Evolutionary conservation across 2,329 filamentous ascomycete genomes (phyloP), one percentile per base, ranked within the genome.

Genomic region (Chaetomiaceae sp.): DNA sequence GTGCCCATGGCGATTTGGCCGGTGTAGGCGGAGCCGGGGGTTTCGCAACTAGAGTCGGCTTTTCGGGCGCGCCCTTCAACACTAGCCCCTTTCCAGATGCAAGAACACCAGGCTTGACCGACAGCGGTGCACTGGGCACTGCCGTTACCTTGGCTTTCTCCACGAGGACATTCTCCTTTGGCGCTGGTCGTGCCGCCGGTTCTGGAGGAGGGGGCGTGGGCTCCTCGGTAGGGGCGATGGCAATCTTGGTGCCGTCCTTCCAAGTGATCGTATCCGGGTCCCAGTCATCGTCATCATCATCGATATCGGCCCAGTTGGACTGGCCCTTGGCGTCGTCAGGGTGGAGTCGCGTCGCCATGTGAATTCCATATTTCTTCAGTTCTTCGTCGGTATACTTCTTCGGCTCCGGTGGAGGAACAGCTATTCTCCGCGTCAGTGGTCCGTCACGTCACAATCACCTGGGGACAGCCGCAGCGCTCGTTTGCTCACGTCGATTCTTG

Each of bases 1-100:
- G 67, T 21, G 92, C 92, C 92, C 92, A 97, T 4, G 92, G 92
- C 4, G 91, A 96, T 66, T 95, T 96, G 23, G 85, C 80, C 0
- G 90, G 86, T 1, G 84, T 78, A 8, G 86, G 80, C 4, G 80
- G 77, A 2, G 77, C 76, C 1, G 85, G 81, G 14, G 85, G 85
- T 65, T 90, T 91, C 8, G 86, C 79, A 37, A 90, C 85, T 4
- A 90, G 71, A 0, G 85, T 85, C 29, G 85, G 85, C 66, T 87
- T 90, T 50, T 89, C 86, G 9, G 80, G 74, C 5, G 80, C 80
- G 33, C 80, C 81, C 64, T 87, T 89, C 29, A 88, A 70, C 2
- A 88, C 75, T 36, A 89, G 67, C 4, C 82, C 81, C 63, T 82
- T 84, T 13, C 78, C 78, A 33, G 78, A 77, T 0, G 75, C 72